Evolutionary conservation across 192 early-diverging fungal species (phyloP).

Genomic region (Coemansia sp.): DNA sequence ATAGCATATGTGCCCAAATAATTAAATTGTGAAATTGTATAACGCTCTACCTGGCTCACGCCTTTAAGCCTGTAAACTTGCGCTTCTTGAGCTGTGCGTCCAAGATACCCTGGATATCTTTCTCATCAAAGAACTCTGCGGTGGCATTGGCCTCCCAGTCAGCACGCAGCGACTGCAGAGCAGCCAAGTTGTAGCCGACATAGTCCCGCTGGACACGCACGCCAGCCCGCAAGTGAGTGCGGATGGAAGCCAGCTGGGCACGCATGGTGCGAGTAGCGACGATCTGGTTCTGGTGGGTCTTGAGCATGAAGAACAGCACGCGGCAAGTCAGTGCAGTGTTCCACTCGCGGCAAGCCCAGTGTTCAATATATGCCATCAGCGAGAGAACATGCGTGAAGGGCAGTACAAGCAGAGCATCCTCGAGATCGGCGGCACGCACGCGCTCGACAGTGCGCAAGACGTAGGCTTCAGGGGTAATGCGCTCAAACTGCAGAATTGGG

Average conservation of each 20-base stretch:
- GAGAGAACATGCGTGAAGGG: constrained; percentile 80
- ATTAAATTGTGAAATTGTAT: not conserved
- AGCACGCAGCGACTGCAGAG: constrained; percentile 70
- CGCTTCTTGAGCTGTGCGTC: constrained; percentile 68
- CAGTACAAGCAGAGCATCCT: constrained; percentile 87
- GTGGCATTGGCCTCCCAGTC: constrained; percentile 77
- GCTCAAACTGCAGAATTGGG: constrained; percentile 69
- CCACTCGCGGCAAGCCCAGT: constrained; percentile 83
- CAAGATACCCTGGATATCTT: constrained; percentile 56
- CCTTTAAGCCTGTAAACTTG: constrained; percentile 63
- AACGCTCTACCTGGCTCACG: not conserved
- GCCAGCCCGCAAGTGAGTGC: constrained; percentile 61
- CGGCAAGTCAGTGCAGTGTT: constrained; percentile 80
- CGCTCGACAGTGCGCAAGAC: constrained; percentile 77
- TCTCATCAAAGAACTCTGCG: constrained; percentile 74
- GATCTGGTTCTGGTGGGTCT: constrained; percentile 89
- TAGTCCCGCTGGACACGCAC: constrained; percentile 76
- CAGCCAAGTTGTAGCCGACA: constrained; percentile 90
- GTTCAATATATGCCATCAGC: constrained; percentile 74
- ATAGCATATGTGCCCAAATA: not conserved
- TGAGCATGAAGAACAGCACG: constrained; percentile 82
- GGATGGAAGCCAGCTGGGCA: constrained; percentile 71
- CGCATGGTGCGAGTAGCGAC: constrained; percentile 79
- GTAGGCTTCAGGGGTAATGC: constrained; percentile 73
- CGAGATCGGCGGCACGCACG: constrained; percentile 82